phyloP scores from a whole-genome alignment of 2,329 filamentous ascomycete genomes.

The Beauveria sp. region DNA sequence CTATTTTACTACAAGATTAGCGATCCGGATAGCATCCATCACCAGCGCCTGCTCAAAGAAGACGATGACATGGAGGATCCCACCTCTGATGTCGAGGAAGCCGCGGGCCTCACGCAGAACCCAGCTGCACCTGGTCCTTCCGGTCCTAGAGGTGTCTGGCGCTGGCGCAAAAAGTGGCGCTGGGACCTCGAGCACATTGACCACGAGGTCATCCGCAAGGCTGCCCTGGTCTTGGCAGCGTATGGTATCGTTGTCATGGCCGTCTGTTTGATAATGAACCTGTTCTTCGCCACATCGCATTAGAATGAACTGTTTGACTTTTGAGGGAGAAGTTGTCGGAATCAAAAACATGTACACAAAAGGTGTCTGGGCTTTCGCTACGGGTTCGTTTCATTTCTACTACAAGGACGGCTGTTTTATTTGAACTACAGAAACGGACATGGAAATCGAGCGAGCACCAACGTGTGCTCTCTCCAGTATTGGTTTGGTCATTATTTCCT shows the following conservation, averaged over 20 bases:
- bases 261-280: conserved; percentile 78
- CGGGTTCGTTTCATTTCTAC: not conserved
- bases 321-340: not conserved
- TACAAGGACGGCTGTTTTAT: not conserved
- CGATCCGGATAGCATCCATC: conserved; percentile 74
- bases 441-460: not conserved
- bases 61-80: conserved; percentile 73
- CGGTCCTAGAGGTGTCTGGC: conserved; percentile 31
- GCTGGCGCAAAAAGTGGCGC: conserved; percentile 49
- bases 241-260: conserved; percentile 88
- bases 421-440: not conserved
- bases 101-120: conserved; percentile 36
- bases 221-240: conserved; percentile 67
- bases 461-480: not conserved
- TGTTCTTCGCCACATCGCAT: conserved; percentile 64
- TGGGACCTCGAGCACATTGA: conserved; percentile 58
- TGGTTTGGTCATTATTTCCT: not conserved
- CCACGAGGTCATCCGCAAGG: conserved; percentile 57
- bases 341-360: conserved; percentile 1
- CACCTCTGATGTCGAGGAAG: conserved; percentile 43
- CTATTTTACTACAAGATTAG: conserved; percentile 99
- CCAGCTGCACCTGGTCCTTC: conserved; percentile 32
- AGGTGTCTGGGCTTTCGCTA: not conserved
- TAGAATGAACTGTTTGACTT: conserved; percentile 24
- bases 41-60: conserved; percentile 82